Evolutionary conservation across 805 yeast species (phyloP).

Genomic region (Yamadazyma olivae): DNA sequence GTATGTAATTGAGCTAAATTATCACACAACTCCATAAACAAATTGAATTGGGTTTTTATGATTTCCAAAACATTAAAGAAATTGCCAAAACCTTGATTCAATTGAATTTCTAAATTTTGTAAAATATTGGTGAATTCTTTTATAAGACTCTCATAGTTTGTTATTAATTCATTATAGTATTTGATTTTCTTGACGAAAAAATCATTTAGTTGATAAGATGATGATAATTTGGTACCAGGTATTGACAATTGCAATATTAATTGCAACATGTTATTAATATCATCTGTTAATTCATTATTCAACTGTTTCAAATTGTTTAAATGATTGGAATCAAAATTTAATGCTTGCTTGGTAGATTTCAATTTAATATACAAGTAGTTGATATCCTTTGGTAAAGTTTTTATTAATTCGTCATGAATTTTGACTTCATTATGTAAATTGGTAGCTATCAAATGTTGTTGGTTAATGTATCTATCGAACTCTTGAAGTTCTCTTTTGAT

Average conservation of each 20-base stretch:
- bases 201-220: slow-evolving; percentile 51
- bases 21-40: slow-evolving; percentile 75
- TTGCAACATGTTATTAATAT: slow-evolving; percentile 52
- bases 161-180: slow-evolving; percentile 45
- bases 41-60: slow-evolving; percentile 61
- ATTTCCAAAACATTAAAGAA: slow-evolving; percentile 53
- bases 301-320: slow-evolving; percentile 30
- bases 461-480: slow-evolving; percentile 67
- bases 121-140: slow-evolving; percentile 57
- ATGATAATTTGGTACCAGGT: slow-evolving; percentile 57
- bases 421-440: slow-evolving; percentile 57
- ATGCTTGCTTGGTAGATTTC: slow-evolving; percentile 63
- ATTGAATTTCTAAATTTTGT: slow-evolving; percentile 37
- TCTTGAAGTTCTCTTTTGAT: slow-evolving; percentile 66
- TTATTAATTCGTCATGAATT: slow-evolving; percentile 63
- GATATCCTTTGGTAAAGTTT: slow-evolving; percentile 72
- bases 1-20: slow-evolving; percentile 67
- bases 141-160: slow-evolving; percentile 60
- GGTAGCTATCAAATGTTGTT: slow-evolving; percentile 71
- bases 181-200: slow-evolving; percentile 53
- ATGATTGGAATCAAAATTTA: slow-evolving; percentile 44
- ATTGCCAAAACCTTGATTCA: slow-evolving; percentile 39
- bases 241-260: slow-evolving; percentile 48
- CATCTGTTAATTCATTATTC: slow-evolving; percentile 43
- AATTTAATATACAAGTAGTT: slow-evolving; percentile 59